phyloP scores from a whole-genome alignment of 225 moss, liverwort and hornwort species.

The Polytrichum formosum region DNA sequence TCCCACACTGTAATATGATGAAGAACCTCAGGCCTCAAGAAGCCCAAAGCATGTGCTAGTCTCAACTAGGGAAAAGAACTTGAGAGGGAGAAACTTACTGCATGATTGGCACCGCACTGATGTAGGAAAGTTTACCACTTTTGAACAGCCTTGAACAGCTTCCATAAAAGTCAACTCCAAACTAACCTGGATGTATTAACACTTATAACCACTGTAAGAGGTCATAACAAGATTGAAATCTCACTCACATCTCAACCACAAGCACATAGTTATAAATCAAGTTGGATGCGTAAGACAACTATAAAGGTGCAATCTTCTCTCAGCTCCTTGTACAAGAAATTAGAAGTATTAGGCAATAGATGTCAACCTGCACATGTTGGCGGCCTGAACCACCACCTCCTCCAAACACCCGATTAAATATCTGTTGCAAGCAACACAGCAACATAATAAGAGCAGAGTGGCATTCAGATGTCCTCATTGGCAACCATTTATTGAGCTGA shows the following conservation, averaged over 20 bases:
- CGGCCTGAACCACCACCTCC: conserved; percentile 47
- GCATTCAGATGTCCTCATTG: too few species aligned
- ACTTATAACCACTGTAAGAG: conserved; percentile 20
- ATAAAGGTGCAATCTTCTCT: too few species aligned
- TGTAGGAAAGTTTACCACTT: conserved; percentile 65
- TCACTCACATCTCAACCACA: conserved; percentile 3
- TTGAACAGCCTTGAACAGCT: conserved; percentile 79
- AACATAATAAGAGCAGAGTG: not conserved
- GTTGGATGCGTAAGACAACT: too few species aligned
- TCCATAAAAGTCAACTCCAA: conserved; percentile 77
- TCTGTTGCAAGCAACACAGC: conserved; percentile 32
- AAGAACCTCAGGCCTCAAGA: too few species aligned
- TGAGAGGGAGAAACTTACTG: conserved; percentile 40
- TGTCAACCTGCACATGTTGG: conserved; percentile 37
- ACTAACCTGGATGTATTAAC: conserved; percentile 36
- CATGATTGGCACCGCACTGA: conserved; percentile 60
- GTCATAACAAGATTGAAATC: conserved; percentile 5
- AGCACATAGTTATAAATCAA: not conserved
- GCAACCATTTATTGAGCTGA: too few species aligned
- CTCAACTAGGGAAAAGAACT: too few species aligned
- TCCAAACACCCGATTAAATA: conserved; percentile 60
- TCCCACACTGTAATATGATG: too few species aligned
- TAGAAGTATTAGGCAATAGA: too few species aligned
- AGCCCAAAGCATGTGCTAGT: too few species aligned
- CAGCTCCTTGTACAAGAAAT: too few species aligned